These are phyloP conservation scores for Lotus japonicus DNA, from an alignment of 306 rosid species.

Conservation along the genomic window DNA sequence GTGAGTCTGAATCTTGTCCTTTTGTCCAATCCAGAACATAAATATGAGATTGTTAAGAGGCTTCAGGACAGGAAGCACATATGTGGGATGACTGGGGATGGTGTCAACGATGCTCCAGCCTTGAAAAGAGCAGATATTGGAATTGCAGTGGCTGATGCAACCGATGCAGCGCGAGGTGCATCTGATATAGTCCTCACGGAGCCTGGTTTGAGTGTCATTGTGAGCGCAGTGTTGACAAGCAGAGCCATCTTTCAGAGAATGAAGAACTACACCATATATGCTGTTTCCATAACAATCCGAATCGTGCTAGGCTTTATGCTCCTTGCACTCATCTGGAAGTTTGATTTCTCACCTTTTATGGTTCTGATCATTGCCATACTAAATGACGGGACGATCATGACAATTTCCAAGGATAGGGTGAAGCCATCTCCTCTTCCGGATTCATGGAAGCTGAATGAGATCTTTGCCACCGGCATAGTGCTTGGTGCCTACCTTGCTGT, in stretches of 20 bases:
- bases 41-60: constrained; percentile 82
- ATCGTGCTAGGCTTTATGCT: constrained; percentile 74
- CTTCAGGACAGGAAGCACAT: constrained; percentile 78
- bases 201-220: constrained; percentile 85
- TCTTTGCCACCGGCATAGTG: constrained; percentile 68
- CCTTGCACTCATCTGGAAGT: constrained; percentile 83
- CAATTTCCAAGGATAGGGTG: constrained; percentile 86
- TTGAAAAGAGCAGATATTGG: constrained; percentile 83
- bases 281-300: constrained; percentile 85
- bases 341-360: constrained; percentile 96
- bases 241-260: constrained; percentile 89
- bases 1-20: no score
- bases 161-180: constrained; percentile 89
- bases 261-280: constrained; percentile 94
- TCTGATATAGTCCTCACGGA: constrained; percentile 87
- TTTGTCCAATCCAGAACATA: constrained; percentile 53
- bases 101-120: constrained; percentile 95
- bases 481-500: constrained; percentile 82
- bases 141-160: constrained; percentile 92
- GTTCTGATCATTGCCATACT: constrained; percentile 82
- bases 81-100: constrained; percentile 95
- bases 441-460: constrained; percentile 88
- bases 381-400: constrained; percentile 94
- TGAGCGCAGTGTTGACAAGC: constrained; percentile 84
- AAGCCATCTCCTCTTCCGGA: constrained; percentile 93